phyloP scores from a whole-genome alignment of 805 yeast species.

The Candida michaelii region DNA sequence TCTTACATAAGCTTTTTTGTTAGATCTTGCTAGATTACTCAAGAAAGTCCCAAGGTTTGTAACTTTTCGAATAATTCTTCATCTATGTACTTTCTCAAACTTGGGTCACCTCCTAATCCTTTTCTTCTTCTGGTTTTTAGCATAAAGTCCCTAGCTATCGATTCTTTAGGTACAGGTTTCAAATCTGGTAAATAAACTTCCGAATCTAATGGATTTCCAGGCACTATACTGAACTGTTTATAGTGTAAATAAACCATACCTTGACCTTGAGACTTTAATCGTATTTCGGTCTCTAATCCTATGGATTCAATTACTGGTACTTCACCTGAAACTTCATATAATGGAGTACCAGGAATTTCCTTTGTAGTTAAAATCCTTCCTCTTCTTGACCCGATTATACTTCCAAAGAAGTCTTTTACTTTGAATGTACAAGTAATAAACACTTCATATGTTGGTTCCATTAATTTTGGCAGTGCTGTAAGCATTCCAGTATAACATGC shows the following conservation, averaged over 20 bases:
- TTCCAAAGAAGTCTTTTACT: slow-evolving; percentile 49
- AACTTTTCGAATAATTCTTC: slow-evolving; percentile 54
- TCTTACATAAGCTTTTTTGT: too few relatives aligned
- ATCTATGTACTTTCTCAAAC: slow-evolving; percentile 66
- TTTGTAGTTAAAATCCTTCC: slow-evolving; percentile 48
- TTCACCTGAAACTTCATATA: slow-evolving; percentile 58
- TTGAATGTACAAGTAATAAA: slow-evolving; percentile 54
- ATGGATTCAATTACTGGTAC: slow-evolving; percentile 89
- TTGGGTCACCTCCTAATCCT: slow-evolving; percentile 76
- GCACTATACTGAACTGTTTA: slow-evolving; percentile 72
- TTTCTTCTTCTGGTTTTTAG: slow-evolving; percentile 86
- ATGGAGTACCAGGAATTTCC: slow-evolving; percentile 72
- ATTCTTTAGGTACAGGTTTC: slow-evolving; percentile 67
- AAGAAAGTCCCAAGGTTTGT: slow-evolving; percentile 44
- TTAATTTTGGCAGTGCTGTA: slow-evolving; percentile 70
- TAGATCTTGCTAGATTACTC: too few relatives aligned
- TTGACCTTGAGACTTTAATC: slow-evolving; percentile 75
- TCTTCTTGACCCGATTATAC: slow-evolving; percentile 60
- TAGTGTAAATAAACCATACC: slow-evolving; percentile 69
- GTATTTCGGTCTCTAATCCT: slow-evolving; percentile 84
- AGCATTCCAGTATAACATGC: slow-evolving; percentile 83
- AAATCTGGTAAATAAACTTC: slow-evolving; percentile 63
- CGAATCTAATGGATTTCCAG: slow-evolving; percentile 87
- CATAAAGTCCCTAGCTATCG: slow-evolving; percentile 84
- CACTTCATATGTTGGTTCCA: slow-evolving; percentile 79